Percentiles rank a stretch among this genome's conserved stretches.
Evolutionary conservation across 768 basidiomycete genomes (phyloP).

Genomic region (Russula brevipes): DNA sequence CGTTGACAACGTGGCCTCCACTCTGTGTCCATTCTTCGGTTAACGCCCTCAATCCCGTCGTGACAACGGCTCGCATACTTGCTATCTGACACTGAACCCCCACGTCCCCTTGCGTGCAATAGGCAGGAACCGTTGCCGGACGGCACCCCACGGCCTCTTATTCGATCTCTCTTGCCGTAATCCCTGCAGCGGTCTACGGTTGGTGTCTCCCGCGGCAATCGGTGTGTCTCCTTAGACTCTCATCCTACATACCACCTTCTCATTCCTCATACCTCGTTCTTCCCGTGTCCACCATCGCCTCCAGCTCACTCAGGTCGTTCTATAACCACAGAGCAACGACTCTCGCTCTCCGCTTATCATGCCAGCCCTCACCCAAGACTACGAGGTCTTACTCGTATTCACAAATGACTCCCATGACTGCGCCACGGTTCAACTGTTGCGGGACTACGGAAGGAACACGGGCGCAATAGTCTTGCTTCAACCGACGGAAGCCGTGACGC

Average conservation of each 20-base stretch:
- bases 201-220: slow-evolving; percentile 23
- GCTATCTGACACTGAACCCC: slow-evolving; percentile 18
- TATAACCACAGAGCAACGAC: slow-evolving; percentile 41
- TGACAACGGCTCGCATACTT: slow-evolving; percentile 16
- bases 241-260: slow-evolving; percentile 6
- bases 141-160: slow-evolving; percentile 11
- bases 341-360: slow-evolving; percentile 34
- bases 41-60: slow-evolving; percentile 17
- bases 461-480: slow-evolving; percentile 52
- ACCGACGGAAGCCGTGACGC: slow-evolving; percentile 58
- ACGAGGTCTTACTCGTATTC: slow-evolving; percentile 64
- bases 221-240: slow-evolving; percentile 5
- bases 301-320: slow-evolving; percentile 10
- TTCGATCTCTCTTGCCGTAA: slow-evolving; percentile 24
- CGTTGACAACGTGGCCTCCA: slow-evolving; percentile 19
- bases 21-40: slow-evolving; percentile 19
- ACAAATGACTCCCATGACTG: slow-evolving; percentile 63
- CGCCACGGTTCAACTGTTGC: slow-evolving; percentile 57
- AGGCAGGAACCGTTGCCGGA: slow-evolving; percentile 24
- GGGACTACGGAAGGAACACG: slow-evolving; percentile 55
- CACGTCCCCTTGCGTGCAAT: slow-evolving; percentile 21
- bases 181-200: slow-evolving; percentile 19
- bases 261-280: slow-evolving; percentile 14
- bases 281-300: slow-evolving; percentile 12
- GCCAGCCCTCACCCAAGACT: slow-evolving; percentile 54